phyloP scores from a whole-genome alignment of 2,329 filamentous ascomycete species.

The Dactylonectria estremocensis region DNA sequence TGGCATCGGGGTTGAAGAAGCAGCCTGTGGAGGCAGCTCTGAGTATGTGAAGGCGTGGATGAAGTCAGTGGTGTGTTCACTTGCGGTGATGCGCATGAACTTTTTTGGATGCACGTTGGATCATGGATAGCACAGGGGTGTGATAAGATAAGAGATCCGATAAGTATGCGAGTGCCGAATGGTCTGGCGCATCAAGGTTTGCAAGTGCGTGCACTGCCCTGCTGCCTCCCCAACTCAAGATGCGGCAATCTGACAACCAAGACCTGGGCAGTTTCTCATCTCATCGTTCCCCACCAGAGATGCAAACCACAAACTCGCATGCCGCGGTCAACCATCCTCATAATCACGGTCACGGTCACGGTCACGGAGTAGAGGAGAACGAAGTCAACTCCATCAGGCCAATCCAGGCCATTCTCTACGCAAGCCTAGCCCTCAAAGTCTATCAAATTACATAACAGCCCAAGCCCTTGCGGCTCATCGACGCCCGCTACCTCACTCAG shows the following conservation, averaged over 20 bases:
- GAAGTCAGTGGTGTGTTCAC: not conserved
- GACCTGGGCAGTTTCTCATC: not conserved
- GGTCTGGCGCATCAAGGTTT: not conserved
- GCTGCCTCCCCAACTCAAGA: not conserved
- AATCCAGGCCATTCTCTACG: not conserved
- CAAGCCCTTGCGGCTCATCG: conserved; percentile 13
- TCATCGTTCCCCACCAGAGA: not conserved
- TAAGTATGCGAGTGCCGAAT: not conserved
- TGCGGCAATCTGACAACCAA: conserved; percentile 3
- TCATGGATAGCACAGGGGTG: too few species aligned
- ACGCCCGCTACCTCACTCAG: conserved; percentile 19
- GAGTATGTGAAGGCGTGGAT: not conserved
- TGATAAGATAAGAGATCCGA: conserved; percentile 35
- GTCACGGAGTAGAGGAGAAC: not conserved
- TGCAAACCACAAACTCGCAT: not conserved
- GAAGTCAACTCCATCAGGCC: not conserved
- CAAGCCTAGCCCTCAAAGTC: not conserved
- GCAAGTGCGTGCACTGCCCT: not conserved
- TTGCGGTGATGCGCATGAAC: conserved; percentile 24
- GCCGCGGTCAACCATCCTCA: not conserved
- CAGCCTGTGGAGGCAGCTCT: not conserved
- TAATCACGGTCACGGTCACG: not conserved
- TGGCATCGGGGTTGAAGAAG: not conserved
- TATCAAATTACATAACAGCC: conserved; percentile 23
- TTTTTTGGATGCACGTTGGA: conserved; percentile 22